Evolutionary conservation across 257 asterid genomes (phyloP).

Genomic region (Gentiana straminea): DNA sequence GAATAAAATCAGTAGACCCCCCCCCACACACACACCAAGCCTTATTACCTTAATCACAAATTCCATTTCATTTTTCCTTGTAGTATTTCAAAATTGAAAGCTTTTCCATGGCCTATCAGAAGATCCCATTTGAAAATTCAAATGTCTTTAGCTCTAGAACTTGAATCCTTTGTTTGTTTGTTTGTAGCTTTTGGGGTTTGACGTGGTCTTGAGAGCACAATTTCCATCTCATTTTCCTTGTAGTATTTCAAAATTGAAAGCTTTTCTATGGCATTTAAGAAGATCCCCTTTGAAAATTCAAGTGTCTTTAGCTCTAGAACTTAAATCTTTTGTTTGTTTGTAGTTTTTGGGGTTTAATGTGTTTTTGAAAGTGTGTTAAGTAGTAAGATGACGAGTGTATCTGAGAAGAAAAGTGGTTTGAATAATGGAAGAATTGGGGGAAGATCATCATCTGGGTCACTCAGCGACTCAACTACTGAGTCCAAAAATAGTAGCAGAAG

Average conservation of each 20-base stretch:
- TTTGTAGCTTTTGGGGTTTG: too few relatives aligned
- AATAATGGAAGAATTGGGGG: background rate
- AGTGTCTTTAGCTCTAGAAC: background rate
- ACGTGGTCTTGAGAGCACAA: too few relatives aligned
- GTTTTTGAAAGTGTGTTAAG: constrained; percentile 9
- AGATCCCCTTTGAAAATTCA: constrained; percentile 10
- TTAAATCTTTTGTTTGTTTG: background rate
- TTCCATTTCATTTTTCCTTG: background rate
- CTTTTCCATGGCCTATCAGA: constrained; percentile 3
- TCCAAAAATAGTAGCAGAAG: constrained; percentile 35
- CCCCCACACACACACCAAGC: background rate
- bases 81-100: background rate
- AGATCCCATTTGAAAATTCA: constrained; percentile 10
- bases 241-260: background rate
- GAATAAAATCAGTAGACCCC: constrained; percentile 24
- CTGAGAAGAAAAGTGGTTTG: constrained; percentile 22
- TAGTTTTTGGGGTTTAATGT: constrained; percentile 5
- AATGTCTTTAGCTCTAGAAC: background rate
- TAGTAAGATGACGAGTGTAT: constrained; percentile 36
- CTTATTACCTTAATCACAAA: constrained; percentile 3
- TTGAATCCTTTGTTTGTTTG: background rate
- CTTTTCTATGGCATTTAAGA: constrained; percentile 1
- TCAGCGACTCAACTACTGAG: constrained; percentile 31
- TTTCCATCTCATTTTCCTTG: background rate
- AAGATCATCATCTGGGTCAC: constrained; percentile 16